Evolutionary conservation across 768 basidiomycete species (phyloP).

Genomic region (Termitomyces bulborhizus): DNA sequence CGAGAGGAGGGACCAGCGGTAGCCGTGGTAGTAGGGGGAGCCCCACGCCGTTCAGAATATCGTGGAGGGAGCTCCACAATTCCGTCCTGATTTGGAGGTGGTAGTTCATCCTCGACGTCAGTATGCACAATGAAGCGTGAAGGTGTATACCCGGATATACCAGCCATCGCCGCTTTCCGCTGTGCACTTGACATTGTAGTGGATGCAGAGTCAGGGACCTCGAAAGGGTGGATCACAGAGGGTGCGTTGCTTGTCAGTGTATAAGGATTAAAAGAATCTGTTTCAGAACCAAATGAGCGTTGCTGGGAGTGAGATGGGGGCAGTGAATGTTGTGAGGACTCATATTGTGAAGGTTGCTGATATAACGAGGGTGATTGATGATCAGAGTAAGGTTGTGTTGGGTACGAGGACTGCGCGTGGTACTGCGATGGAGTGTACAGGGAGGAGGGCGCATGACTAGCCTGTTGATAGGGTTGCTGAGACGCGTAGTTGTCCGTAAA

Average conservation of each 20-base stretch:
- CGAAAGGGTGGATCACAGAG: constrained; percentile 18
- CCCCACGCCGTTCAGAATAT: constrained; percentile 48
- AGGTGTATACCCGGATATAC: constrained; percentile 31
- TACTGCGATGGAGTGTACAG: constrained; percentile 1
- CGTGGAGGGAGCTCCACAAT: constrained; percentile 73
- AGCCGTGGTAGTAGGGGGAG: constrained; percentile 1
- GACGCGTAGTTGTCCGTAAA: constrained; percentile 20
- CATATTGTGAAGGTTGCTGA: constrained; percentile 12
- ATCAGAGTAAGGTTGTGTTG: constrained; percentile 11
- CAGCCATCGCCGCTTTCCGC: constrained; percentile 54
- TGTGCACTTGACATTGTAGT: constrained; percentile 31
- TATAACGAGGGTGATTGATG: constrained; percentile 18
- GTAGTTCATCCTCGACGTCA: constrained; percentile 53
- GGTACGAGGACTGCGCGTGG: constrained; percentile 5
- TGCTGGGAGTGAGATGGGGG: constrained; percentile 19
- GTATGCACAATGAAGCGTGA: constrained; percentile 63
- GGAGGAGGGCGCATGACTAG: constrained; percentile 8
- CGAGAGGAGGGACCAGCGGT: constrained; percentile 4
- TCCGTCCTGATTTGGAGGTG: constrained; percentile 38
- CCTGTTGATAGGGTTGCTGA: constrained; percentile 11
- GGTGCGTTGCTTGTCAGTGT: constrained; percentile 12
- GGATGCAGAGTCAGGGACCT: constrained; percentile 15
- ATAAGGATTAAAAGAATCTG: constrained; percentile 21
- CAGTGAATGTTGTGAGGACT: constrained; percentile 8
- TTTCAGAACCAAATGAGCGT: constrained; percentile 13